A percentile compares a stretch with the other conserved stretches of the same genome.
phyloP scores from a whole-genome alignment of 192 early-diverging fungal genomes.

The Cetraspora pellucida region DNA sequence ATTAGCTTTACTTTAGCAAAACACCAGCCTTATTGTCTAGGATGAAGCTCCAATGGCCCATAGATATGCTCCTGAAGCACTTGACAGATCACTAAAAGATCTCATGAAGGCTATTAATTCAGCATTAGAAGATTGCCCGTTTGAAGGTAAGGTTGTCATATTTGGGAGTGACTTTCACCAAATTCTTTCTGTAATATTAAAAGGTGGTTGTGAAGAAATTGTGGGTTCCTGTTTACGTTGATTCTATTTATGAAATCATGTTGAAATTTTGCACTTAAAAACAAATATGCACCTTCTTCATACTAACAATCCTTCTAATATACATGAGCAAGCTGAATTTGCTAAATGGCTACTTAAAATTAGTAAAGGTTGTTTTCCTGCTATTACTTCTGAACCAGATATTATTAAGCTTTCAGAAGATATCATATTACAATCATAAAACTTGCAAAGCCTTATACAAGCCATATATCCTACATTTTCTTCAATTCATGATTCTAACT shows the following conservation, averaged over 20 bases:
- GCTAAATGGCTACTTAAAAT: conserved; percentile 27
- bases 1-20: conserved; percentile 11
- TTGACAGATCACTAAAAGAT: conserved; percentile 21
- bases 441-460: neutral
- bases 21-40: conserved; percentile 42
- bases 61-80: conserved; percentile 11
- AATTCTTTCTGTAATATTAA: too few species aligned
- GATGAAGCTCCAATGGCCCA: conserved; percentile 43
- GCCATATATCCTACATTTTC: conserved; percentile 32
- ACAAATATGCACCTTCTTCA: conserved; percentile 37
- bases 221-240: conserved; percentile 16
- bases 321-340: conserved; percentile 22
- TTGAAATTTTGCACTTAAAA: conserved; percentile 24
- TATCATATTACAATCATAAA: conserved; percentile 2
- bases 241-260: conserved; percentile 30
- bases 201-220: conserved; percentile 16
- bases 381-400: conserved; percentile 29
- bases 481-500: neutral
- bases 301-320: neutral
- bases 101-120: conserved; percentile 23
- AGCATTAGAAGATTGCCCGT: conserved; percentile 16
- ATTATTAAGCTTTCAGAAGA: neutral
- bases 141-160: conserved; percentile 31
- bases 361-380: conserved; percentile 33
- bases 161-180: too few species aligned